Evolutionary conservation across 164 flowering plant species (phyloP).

Genomic region (Santalum album): DNA sequence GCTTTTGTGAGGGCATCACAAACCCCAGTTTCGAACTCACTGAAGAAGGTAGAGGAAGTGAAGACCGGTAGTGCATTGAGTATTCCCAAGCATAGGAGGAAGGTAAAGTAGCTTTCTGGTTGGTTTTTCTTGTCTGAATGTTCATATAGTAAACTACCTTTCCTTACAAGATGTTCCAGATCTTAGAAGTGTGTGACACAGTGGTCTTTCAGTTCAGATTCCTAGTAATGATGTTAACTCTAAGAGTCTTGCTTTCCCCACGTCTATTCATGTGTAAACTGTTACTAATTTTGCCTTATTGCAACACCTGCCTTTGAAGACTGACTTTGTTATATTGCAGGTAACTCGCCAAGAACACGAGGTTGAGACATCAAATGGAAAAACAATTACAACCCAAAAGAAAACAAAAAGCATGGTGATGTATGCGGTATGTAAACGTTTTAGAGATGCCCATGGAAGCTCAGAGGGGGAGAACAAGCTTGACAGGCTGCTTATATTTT

Average conservation of each 20-base stretch:
- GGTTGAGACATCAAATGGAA: constrained; percentile 77
- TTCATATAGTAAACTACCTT: not conserved
- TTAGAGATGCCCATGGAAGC: not conserved
- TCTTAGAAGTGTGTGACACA: no score
- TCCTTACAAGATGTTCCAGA: no score
- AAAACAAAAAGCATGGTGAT: constrained; percentile 85
- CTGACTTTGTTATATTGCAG: constrained; percentile 27
- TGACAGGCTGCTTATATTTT: not conserved
- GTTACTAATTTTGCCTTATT: not conserved
- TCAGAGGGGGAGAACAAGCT: not conserved
- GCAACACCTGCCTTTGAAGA: not conserved
- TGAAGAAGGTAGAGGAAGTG: constrained; percentile 51
- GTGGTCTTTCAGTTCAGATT: no score
- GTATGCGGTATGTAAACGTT: constrained; percentile 61
- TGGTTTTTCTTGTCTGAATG: not conserved
- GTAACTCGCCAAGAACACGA: constrained; percentile 90
- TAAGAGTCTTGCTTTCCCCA: not conserved
- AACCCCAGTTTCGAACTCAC: constrained; percentile 56
- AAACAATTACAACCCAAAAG: constrained; percentile 69
- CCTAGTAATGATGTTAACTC: not conserved
- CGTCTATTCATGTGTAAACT: not conserved
- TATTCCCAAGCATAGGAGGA: constrained; percentile 72
- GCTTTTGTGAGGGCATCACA: constrained; percentile 30
- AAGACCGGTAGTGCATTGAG: constrained; percentile 37
- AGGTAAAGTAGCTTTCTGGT: constrained; percentile 33